Evolutionary conservation across 495 filamentous ascomycete genomes (phyloP).

Genomic region (Podospora pseudoanserina): DNA sequence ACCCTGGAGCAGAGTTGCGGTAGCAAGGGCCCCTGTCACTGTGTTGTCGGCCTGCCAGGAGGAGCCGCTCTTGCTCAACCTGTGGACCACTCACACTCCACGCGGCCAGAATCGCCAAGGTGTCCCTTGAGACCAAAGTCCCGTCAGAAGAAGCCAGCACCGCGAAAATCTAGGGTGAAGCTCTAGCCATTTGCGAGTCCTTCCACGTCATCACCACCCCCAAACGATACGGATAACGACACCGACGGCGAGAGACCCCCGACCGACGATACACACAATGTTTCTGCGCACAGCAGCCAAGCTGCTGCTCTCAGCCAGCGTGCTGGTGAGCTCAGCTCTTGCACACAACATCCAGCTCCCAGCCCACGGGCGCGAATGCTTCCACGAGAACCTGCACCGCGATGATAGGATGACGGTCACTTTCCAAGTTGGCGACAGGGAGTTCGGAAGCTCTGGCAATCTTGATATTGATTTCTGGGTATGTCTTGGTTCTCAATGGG

Average conservation of each 20-base stretch:
- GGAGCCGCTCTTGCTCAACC: neutral
- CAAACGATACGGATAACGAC: constrained; percentile 5
- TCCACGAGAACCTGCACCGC: constrained; percentile 86
- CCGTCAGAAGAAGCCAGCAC: constrained; percentile 15
- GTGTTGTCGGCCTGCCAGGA: neutral
- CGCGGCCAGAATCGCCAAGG: constrained; percentile 25
- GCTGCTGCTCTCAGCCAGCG: constrained; percentile 59
- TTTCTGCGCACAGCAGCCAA: constrained; percentile 41
- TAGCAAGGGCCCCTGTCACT: neutral
- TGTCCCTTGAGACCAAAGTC: constrained; percentile 20
- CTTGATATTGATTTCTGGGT: constrained; percentile 99
- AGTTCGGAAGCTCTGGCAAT: constrained; percentile 92
- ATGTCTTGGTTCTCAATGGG: constrained; percentile 33
- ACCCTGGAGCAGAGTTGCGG: neutral
- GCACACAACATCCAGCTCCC: constrained; percentile 95
- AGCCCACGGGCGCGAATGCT: constrained; percentile 90
- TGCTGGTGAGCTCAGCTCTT: constrained; percentile 59
- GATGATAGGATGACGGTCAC: constrained; percentile 98
- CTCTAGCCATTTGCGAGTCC: neutral
- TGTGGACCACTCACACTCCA: neutral
- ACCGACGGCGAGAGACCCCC: neutral
- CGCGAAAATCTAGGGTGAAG: constrained; percentile 22
- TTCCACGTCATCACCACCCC: constrained; percentile 10
- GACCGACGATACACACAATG: constrained; percentile 21
- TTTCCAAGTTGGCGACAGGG: constrained; percentile 95